These are phyloP conservation scores for Cyclotella cryptica DNA, from an alignment of 108 stramenopile species.

Conservation along the genomic window DNA sequence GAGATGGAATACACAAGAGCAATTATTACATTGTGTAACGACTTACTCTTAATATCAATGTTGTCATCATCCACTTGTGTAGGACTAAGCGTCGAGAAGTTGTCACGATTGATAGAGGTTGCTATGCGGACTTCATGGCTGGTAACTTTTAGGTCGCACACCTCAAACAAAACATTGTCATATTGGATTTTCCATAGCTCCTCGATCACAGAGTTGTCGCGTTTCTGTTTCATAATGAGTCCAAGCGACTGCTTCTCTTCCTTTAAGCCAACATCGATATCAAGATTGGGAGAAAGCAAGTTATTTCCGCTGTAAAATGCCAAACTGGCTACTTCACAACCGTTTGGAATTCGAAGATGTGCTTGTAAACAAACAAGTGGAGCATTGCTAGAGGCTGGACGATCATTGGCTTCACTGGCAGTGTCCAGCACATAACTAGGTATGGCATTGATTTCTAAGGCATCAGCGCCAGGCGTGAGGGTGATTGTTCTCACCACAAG, in stretches of 20 bases:
- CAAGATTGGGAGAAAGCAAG: constrained; percentile 58
- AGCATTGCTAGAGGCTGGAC: constrained; percentile 1
- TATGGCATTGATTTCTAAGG: constrained; percentile 61
- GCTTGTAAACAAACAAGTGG: constrained; percentile 56
- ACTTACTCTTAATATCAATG: constrained; percentile 27
- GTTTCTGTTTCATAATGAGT: constrained; percentile 46
- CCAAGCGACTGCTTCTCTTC: constrained; percentile 76
- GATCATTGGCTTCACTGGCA: not conserved
- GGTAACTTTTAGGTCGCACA: constrained; percentile 24
- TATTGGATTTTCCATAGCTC: constrained; percentile 70
- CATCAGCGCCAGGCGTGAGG: constrained; percentile 11
- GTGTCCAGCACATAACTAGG: constrained; percentile 36
- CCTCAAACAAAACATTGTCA: constrained; percentile 59
- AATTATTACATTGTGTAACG: not conserved
- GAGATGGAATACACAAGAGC: not conserved
- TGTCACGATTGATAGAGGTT: constrained; percentile 10
- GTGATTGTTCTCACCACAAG: constrained; percentile 53
- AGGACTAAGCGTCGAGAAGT: not conserved
- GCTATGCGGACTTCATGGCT: constrained; percentile 18
- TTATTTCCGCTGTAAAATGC: constrained; percentile 80
- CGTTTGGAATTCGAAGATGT: constrained; percentile 22
- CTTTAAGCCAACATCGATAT: constrained; percentile 53
- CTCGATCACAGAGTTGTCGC: constrained; percentile 13
- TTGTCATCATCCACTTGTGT: not conserved
- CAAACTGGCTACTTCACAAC: constrained; percentile 45